Conservation (phyloP, 1,139 yeast genomes). For the Sugiyamaella pinicola region DNA sequence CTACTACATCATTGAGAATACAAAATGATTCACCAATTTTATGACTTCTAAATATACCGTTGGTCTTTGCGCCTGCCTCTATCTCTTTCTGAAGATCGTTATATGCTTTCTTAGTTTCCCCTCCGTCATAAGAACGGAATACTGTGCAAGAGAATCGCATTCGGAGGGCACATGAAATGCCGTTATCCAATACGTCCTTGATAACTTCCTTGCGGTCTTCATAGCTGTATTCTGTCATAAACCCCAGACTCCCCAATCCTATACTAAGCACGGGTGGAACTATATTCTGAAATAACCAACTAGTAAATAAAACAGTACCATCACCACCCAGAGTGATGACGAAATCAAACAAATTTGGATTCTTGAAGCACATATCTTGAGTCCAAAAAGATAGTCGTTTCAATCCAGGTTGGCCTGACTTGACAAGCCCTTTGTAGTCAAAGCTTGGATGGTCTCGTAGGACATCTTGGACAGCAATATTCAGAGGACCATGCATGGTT, state of each 20-base stretch:
- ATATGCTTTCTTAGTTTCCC: constrained; percentile 30
- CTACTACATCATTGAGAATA: constrained; percentile 81
- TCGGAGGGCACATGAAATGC: constrained; percentile 69
- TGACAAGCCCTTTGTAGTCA: constrained; percentile 45
- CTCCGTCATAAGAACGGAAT: constrained; percentile 44
- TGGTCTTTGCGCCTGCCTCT: constrained; percentile 37
- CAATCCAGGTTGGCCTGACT: constrained; percentile 44
- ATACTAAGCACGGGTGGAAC: constrained; percentile 87
- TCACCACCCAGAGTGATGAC: constrained; percentile 74
- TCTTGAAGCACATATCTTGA: constrained; percentile 51
- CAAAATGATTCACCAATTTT: constrained; percentile 47
- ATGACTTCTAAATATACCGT: constrained; percentile 41
- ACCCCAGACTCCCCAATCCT: constrained; percentile 82
- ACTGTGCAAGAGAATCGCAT: constrained; percentile 80
- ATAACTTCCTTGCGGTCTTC: constrained; percentile 56
- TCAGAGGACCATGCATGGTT: constrained; percentile 45
- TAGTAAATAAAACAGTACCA: constrained; percentile 79
- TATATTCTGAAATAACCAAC: constrained; percentile 58
- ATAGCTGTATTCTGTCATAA: constrained; percentile 76
- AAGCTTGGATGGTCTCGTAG: constrained; percentile 51
- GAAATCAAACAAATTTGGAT: constrained; percentile 58
- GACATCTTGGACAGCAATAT: constrained; percentile 54
- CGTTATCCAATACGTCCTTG: constrained; percentile 55
- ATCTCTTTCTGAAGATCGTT: constrained; percentile 42
- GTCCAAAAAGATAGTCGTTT: constrained; percentile 60